Evolutionary conservation across 108 stramenopile species (phyloP), one percentile per base, ranked within the genome.

Genomic region (Pseudonitzschia multiseries): DNA sequence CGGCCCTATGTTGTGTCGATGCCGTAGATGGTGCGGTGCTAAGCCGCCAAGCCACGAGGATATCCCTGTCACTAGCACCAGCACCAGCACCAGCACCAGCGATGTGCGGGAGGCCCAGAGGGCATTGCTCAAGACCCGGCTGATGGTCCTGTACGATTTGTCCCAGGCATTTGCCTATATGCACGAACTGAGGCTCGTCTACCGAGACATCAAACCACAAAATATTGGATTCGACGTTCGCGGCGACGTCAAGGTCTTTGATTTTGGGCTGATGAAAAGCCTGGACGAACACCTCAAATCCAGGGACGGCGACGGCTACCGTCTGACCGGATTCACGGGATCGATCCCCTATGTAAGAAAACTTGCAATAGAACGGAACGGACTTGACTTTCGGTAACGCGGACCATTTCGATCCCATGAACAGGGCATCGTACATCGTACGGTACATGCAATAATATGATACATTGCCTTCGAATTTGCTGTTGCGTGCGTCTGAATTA

Each of bases 131-230:
- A 72, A 77, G 18, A 75, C 76, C 24, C 79, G 86, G 50, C 65
- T 93, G 69, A 57, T 82, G 40, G 82, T 83, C 20, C 84, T 85
- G 18, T 90, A 90, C 73, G 91, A 93, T 77, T 52, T 89, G 41
- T 78, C 86, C 2, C 57, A 62, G 41, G 91, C 89, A n/a, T 69
- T 92, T 57, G 69, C 66, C 32, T 89, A 92, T 65, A 69, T 92
- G 36, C 91, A 92, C 40, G 65, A 64, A 17, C 26, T 60, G 29
- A 59, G 62, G 78, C 78, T 71, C 15, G 81, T 46, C 44, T 67
- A 20, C 20, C 26, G 24, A 69, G 28, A 54, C 22, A 54, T 54
- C 53, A 77, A 77, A 50, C 59, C 83, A 21, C 78, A 85, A 60
- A 81, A 85, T 51, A 71, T 81, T 61, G 84, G 84, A 13, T 79